A percentile compares a stretch with the other conserved stretches of the same genome.
Evolutionary conservation across 2,329 filamentous ascomycete genomes (phyloP).

Genomic region (Fusarium phyllophilum): DNA sequence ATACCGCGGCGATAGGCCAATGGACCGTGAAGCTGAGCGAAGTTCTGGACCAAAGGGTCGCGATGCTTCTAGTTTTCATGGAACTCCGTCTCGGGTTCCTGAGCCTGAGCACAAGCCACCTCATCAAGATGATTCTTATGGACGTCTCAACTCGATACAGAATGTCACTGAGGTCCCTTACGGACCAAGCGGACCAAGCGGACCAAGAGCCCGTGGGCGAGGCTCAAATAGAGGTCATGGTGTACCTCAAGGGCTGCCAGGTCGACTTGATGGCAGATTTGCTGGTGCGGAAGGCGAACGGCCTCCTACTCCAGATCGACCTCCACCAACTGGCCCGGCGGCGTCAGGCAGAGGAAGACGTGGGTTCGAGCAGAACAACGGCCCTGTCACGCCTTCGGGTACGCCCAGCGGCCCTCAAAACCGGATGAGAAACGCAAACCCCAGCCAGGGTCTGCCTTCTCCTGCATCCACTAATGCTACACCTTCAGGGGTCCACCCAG

Average conservation of each 20-base stretch:
- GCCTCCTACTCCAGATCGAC: conserved; percentile 59
- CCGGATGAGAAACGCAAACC: conserved; percentile 53
- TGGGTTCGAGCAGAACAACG: conserved; percentile 52
- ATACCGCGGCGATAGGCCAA: conserved; percentile 49
- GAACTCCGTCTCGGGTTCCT: conserved; percentile 48
- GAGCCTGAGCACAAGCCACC: conserved; percentile 63
- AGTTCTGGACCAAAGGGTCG: conserved; percentile 51
- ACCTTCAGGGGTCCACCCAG: conserved; percentile 58
- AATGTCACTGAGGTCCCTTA: conserved; percentile 61
- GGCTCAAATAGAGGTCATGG: conserved; percentile 53
- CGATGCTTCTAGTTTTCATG: conserved; percentile 53
- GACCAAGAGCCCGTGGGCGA: conserved; percentile 63
- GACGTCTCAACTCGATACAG: conserved; percentile 66
- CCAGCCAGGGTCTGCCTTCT: conserved; percentile 39
- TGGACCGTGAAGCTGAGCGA: conserved; percentile 54
- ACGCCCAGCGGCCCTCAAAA: conserved; percentile 50
- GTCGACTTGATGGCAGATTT: conserved; percentile 57
- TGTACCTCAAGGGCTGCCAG: conserved; percentile 50
- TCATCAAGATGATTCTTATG: conserved; percentile 71
- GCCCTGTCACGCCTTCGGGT: conserved; percentile 45
- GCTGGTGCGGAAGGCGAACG: conserved; percentile 53
- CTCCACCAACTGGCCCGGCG: conserved; percentile 64
- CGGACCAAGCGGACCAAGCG: conserved; percentile 70
- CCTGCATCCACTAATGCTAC: conserved; percentile 41
- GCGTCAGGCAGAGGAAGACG: conserved; percentile 60